phyloP scores from a whole-genome alignment of 345 rosid genomes.

The Streptanthus diversifolius region DNA sequence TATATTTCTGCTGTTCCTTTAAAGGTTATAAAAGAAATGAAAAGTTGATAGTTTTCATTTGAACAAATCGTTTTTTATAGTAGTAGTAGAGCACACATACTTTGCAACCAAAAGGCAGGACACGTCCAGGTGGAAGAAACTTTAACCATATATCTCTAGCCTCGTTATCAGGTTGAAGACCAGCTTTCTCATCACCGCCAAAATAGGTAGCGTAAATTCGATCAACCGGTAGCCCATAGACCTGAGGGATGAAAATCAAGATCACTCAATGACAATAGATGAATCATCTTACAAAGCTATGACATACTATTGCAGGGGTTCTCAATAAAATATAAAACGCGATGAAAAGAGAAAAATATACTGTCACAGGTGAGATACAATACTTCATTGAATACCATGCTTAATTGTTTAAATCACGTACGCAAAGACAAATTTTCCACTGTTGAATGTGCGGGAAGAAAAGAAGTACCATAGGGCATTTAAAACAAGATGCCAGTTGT shows the following conservation, averaged over 20 bases:
- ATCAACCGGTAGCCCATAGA: conserved; percentile 69
- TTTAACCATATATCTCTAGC: conserved; percentile 83
- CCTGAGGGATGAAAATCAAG: conserved; percentile 42
- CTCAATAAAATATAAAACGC: neutral
- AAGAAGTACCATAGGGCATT: neutral
- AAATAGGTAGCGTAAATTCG: conserved; percentile 93
- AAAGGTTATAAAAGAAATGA: too few species aligned
- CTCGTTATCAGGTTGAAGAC: conserved; percentile 83
- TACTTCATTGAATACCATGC: neutral
- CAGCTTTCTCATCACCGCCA: conserved; percentile 90
- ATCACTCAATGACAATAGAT: neutral
- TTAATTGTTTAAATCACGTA: neutral
- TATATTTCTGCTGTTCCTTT: neutral
- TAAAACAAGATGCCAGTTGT: neutral
- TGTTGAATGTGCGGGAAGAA: neutral
- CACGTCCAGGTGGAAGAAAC: conserved; percentile 72
- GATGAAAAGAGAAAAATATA: neutral
- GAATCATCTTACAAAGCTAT: neutral
- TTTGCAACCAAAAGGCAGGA: conserved; percentile 90
- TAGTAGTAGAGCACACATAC: conserved; percentile 39
- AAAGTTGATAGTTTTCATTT: neutral
- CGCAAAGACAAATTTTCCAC: neutral
- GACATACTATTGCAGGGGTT: neutral
- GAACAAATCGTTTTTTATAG: neutral
- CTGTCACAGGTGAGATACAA: neutral